Conservation (phyloP, 192 early-diverging fungal species). For the Entomortierella chlamydospora region DNA sequence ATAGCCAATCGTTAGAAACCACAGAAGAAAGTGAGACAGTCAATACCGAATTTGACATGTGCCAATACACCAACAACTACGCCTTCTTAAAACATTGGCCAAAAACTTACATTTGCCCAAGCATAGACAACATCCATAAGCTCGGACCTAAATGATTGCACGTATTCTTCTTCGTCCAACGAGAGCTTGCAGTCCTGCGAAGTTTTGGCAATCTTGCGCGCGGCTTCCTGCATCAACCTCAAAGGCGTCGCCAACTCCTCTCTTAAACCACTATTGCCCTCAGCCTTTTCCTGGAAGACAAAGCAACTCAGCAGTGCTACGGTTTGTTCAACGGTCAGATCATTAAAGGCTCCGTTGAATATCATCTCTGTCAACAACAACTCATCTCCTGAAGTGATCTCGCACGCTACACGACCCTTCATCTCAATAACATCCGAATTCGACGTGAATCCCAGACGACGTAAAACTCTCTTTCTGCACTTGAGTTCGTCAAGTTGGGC, state of each 20-base stretch:
- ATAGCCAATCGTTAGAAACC: background rate
- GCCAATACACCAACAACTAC: too few species aligned
- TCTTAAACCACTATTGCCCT: slow-evolving; percentile 63
- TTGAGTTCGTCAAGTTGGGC: slow-evolving; percentile 95
- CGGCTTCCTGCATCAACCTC: slow-evolving; percentile 85
- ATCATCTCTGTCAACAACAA: slow-evolving; percentile 96
- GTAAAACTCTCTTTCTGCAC: slow-evolving; percentile 88
- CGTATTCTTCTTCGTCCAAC: slow-evolving; percentile 90
- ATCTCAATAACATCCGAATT: slow-evolving; percentile 90
- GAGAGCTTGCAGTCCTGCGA: slow-evolving; percentile 89
- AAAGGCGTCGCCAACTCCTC: slow-evolving; percentile 85
- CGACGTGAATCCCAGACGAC: slow-evolving; percentile 90
- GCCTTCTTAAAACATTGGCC: background rate
- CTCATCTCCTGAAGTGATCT: slow-evolving; percentile 95
- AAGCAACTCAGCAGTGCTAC: slow-evolving; percentile 93
- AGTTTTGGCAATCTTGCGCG: slow-evolving; percentile 85
- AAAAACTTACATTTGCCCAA: slow-evolving; percentile 74
- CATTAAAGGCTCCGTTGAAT: slow-evolving; percentile 96
- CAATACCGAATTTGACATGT: background rate
- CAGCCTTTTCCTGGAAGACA: slow-evolving; percentile 85
- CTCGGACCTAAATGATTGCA: slow-evolving; percentile 84
- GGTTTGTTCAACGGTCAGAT: slow-evolving; percentile 86
- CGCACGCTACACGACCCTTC: slow-evolving; percentile 98
- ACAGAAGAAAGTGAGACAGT: background rate
- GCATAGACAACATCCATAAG: slow-evolving; percentile 96